phyloP scores from a whole-genome alignment of 306 rosid species.

The Lathyrus sativus region DNA sequence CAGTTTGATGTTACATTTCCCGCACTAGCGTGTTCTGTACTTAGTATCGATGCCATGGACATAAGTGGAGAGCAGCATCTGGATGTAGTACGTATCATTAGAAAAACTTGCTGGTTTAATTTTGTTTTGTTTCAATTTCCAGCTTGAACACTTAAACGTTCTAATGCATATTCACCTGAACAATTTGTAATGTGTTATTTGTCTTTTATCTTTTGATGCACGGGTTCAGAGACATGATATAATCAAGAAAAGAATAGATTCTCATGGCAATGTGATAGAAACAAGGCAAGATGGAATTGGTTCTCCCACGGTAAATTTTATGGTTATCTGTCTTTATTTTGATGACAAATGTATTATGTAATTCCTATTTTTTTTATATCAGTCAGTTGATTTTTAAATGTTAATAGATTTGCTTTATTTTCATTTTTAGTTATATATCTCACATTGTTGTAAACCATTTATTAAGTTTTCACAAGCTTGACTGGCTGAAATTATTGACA shows the following conservation, averaged over 20 bases:
- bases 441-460: neutral
- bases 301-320: slow-evolving; percentile 69
- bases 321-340: slow-evolving; percentile 6
- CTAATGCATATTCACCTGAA: neutral
- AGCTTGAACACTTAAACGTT: neutral
- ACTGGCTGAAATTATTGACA: slow-evolving; percentile 3
- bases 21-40: slow-evolving; percentile 89
- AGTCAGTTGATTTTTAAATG: neutral
- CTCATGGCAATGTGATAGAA: slow-evolving; percentile 90
- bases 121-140: neutral
- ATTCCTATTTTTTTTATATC: slow-evolving; percentile 13
- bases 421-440: slow-evolving; percentile 5
- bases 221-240: slow-evolving; percentile 84
- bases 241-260: slow-evolving; percentile 85
- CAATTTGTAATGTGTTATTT: slow-evolving; percentile 13
- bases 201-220: slow-evolving; percentile 24
- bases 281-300: slow-evolving; percentile 90
- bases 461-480: neutral
- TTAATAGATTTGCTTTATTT: slow-evolving; percentile 5
- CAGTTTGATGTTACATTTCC: slow-evolving; percentile 99
- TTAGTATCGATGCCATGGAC: slow-evolving; percentile 98
- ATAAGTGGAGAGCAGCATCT: slow-evolving; percentile 99
- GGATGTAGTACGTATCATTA: slow-evolving; percentile 72
- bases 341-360: neutral
- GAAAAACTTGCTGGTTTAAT: too few species aligned